A percentile compares a stretch with the other conserved stretches of the same genome.
Evolutionary conservation across 139 green algal species (phyloP).

Genomic region (Tetradesmus obliquus): DNA sequence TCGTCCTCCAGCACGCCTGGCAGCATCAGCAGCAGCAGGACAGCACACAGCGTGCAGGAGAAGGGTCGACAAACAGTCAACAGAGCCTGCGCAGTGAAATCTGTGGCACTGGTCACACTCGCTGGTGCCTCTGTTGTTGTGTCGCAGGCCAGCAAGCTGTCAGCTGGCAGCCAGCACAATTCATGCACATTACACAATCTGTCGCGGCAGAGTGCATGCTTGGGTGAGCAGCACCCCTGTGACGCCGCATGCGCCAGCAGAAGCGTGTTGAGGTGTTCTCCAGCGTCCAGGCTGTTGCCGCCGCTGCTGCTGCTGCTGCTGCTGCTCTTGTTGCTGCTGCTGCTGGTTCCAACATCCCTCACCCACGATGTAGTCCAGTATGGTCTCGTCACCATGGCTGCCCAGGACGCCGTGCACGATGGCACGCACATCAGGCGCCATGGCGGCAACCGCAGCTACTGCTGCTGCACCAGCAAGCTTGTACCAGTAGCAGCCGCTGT

Average conservation of each 20-base stretch:
- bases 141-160: background rate
- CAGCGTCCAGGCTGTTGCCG: no score
- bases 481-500: background rate
- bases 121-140: background rate
- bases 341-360: background rate
- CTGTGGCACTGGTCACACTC: background rate
- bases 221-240: background rate
- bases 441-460: background rate
- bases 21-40: background rate
- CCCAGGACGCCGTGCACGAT: conserved; percentile 57
- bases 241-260: background rate
- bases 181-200: no score
- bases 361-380: conserved; percentile 68
- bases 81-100: background rate
- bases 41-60: background rate
- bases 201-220: background rate
- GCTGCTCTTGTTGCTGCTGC: background rate
- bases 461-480: background rate
- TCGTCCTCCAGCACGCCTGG: conserved; percentile 68
- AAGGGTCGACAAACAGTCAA: background rate
- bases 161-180: background rate
- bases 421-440: conserved; percentile 28
- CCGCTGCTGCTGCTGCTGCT: background rate
- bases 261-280: no score
- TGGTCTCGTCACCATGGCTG: conserved; percentile 59